These are phyloP conservation scores for Simplicillium sp. DNA, from an alignment of 2,329 filamentous ascomycete genomes.

Conservation along the genomic window DNA sequence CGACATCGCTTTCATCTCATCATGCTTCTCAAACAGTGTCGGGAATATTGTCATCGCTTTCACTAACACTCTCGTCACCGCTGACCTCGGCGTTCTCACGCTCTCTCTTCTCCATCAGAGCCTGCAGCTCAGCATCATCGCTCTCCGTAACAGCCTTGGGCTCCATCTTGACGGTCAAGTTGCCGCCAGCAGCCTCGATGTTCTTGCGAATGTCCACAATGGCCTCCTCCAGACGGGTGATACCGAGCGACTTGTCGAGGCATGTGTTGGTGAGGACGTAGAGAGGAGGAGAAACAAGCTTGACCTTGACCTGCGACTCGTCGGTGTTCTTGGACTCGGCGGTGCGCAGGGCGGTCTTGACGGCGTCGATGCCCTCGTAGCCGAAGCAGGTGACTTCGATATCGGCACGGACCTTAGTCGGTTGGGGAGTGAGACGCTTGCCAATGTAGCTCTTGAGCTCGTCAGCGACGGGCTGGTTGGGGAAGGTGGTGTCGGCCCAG, in stretches of 20 bases:
- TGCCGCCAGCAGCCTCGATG: slow-evolving; percentile 71
- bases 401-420: slow-evolving; percentile 97
- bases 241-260: slow-evolving; percentile 83
- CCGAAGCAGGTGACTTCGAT: slow-evolving; percentile 93
- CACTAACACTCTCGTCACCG: slow-evolving; percentile 91
- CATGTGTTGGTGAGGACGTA: slow-evolving; percentile 96
- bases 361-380: slow-evolving; percentile 96
- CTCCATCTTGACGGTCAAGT: slow-evolving; percentile 90
- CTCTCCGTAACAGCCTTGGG: slow-evolving; percentile 98
- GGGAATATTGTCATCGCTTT: slow-evolving; percentile 75
- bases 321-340: slow-evolving; percentile 89
- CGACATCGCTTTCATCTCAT: slow-evolving; percentile 3
- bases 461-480: slow-evolving; percentile 73
- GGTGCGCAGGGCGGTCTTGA: slow-evolving; percentile 84
- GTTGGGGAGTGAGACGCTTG: slow-evolving; percentile 93
- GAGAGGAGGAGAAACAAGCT: slow-evolving; percentile 92
- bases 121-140: slow-evolving; percentile 93
- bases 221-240: slow-evolving; percentile 75
- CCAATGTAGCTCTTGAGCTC: slow-evolving; percentile 93
- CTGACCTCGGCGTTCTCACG: slow-evolving; percentile 96
- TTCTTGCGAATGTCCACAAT: slow-evolving; percentile 77
- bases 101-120: slow-evolving; percentile 98
- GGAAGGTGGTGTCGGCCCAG: slow-evolving; percentile 88
- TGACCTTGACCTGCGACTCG: slow-evolving; percentile 94
- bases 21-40: slow-evolving; percentile 24